Base-by-base conservation (phyloP, 805 yeast genomes). In the Saturnispora bothae region DNA sequence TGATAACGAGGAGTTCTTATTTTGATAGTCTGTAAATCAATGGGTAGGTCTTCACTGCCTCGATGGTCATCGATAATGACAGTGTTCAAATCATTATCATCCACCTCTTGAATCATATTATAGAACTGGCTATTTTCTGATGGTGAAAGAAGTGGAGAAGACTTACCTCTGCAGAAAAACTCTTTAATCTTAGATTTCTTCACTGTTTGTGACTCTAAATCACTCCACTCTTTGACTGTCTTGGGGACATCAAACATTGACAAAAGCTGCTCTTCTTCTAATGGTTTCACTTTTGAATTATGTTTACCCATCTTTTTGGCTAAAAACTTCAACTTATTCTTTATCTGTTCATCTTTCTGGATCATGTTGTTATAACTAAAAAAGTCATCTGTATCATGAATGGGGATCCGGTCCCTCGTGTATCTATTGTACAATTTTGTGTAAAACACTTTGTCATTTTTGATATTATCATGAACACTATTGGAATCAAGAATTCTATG, bases 11-110 rank as follows among this genome's bases (percentile, higher is more conserved):
- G 36, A 17, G 20, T 36, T 17, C 29, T 33, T 21, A 28, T 43
- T 6, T 30, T 35, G 17, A 34, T 29, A 21, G 44, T 40, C 21
- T 56, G 58, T 17, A 49, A 30, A 37, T 57, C 61, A 9, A 56
- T 49, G 2, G 60, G 60, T 27, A 51, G 33, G 19, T 51, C 55
- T 28, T 51, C 53, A 2, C 52, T 31, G 21, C 43, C 54, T 14
- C 45, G 41, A 36, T 52, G 51, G 34, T 57, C 60, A 40, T 57
- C 63, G 6, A 57, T 57, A 1, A 52, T 49, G 14, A 48, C 46
- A 1, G 61, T 54, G 21, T 42, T 43, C 12, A 15, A 33, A 5
- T 38, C 42, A 17, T 33, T 36, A 2, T 28, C 38, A 12, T 33
- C 31, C 21, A 23, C 39, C 4, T 16, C 39, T n/a, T 35, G 38